Percentiles rank a stretch among this genome's conserved stretches.
Evolutionary conservation across 345 rosid species (phyloP).

Genomic region (Conringia planisiliqua): DNA sequence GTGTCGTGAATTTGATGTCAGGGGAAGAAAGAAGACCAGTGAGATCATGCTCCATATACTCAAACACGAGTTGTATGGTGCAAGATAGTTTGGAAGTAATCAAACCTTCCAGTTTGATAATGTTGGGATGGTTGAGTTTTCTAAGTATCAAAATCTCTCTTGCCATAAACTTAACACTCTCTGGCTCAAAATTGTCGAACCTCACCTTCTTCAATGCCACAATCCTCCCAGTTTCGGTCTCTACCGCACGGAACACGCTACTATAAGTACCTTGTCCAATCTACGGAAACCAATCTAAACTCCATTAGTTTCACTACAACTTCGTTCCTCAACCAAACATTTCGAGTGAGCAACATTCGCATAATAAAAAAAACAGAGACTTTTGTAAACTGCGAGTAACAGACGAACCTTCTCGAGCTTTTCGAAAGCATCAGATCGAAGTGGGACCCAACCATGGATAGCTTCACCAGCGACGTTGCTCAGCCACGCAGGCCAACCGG

Average conservation of each 20-base stretch:
- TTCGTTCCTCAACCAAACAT: neutral
- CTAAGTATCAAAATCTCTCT: conserved; percentile 92
- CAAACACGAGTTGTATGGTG: conserved; percentile 87
- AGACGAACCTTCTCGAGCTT: conserved; percentile 79
- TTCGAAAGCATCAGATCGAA: conserved; percentile 73
- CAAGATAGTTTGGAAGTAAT: conserved; percentile 81
- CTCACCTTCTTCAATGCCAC: conserved; percentile 96
- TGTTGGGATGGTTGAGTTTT: conserved; percentile 84
- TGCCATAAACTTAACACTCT: conserved; percentile 98
- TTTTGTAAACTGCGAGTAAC: neutral
- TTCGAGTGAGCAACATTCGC: conserved; percentile 4
- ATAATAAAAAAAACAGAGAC: neutral
- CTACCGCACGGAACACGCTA: conserved; percentile 89
- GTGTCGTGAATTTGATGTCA: conserved; percentile 67
- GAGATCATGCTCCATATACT: conserved; percentile 98
- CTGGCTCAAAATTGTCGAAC: conserved; percentile 95
- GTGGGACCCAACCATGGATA: conserved; percentile 95
- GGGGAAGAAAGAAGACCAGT: conserved; percentile 88
- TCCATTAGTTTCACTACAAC: neutral
- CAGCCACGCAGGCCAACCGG: conserved; percentile 99
- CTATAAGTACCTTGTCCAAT: conserved; percentile 99
- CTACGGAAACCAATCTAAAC: conserved; percentile 38
- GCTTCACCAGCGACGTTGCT: conserved; percentile 96
- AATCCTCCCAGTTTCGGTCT: conserved; percentile 68
- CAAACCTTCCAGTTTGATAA: conserved; percentile 84